These are phyloP conservation scores for Begonia masoniana DNA, from an alignment of 306 rosid species.

Conservation along the genomic window DNA sequence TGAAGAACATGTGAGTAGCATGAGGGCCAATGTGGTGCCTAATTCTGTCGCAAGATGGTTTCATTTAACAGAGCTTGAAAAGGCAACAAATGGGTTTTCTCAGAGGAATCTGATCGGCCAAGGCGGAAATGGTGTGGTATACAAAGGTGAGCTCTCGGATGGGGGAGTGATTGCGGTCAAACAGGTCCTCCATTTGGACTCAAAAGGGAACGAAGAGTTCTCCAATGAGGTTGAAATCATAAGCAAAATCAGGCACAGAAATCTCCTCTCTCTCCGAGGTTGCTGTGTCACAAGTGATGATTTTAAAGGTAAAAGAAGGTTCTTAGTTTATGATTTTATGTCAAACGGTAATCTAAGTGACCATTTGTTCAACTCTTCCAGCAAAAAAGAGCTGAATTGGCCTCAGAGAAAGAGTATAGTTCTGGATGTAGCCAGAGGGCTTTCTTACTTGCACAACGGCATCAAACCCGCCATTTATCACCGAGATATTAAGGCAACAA, in stretches of 20 bases:
- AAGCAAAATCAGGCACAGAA: constrained; percentile 68
- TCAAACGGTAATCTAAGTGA: constrained; percentile 48
- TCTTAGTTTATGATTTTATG: constrained; percentile 67
- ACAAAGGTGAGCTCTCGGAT: constrained; percentile 55
- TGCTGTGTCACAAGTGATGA: constrained; percentile 60
- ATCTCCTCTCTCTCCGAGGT: constrained; percentile 59
- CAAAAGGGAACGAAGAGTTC: constrained; percentile 62
- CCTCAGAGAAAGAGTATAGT: constrained; percentile 66
- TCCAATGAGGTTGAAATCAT: constrained; percentile 66
- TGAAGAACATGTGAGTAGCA: constrained; percentile 29
- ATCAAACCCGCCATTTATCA: constrained; percentile 71
- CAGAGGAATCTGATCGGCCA: constrained; percentile 52
- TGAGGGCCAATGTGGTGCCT: constrained; percentile 37
- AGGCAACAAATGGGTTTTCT: constrained; percentile 52
- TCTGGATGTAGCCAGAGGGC: constrained; percentile 75
- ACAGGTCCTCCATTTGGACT: constrained; percentile 41
- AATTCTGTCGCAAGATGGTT: constrained; percentile 63
- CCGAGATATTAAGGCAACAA: constrained; percentile 61
- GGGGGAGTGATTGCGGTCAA: constrained; percentile 53
- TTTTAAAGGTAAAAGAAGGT: constrained; percentile 46
- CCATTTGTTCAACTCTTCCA: constrained; percentile 18
- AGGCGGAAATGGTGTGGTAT: constrained; percentile 68
- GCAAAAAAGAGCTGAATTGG: constrained; percentile 32
- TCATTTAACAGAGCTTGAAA: constrained; percentile 46
- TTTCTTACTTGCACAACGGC: constrained; percentile 60